These are phyloP conservation scores for Diaporthe citriasiana DNA, from an alignment of 2,329 filamentous ascomycete genomes.

Conservation along the genomic window DNA sequence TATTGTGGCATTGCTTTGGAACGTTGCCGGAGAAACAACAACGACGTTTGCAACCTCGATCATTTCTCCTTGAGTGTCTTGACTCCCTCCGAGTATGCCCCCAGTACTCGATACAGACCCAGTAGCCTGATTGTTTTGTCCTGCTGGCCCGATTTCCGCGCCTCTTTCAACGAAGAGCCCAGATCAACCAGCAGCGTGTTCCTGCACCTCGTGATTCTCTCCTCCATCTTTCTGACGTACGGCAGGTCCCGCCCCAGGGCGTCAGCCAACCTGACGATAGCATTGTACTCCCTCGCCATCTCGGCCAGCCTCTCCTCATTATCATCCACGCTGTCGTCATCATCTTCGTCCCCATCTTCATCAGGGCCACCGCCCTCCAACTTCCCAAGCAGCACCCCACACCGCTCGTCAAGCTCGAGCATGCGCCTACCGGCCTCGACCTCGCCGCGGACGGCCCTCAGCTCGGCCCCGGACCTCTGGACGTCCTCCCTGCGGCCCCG, in stretches of 20 bases:
- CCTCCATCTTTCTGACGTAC: constrained; percentile 66
- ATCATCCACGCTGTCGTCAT: constrained; percentile 51
- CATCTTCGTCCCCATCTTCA: constrained; percentile 50
- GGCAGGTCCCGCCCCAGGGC: constrained; percentile 62
- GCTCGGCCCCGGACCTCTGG: constrained; percentile 72
- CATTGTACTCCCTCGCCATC: constrained; percentile 62
- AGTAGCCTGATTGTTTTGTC: constrained; percentile 65
- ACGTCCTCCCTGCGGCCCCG: constrained; percentile 75
- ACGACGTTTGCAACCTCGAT: background rate
- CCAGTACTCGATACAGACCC: constrained; percentile 65
- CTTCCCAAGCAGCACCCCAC: constrained; percentile 74
- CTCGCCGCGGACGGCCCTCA: constrained; percentile 72
- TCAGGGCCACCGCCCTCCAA: constrained; percentile 54
- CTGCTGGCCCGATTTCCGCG: constrained; percentile 57
- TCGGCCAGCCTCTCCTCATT: constrained; percentile 53
- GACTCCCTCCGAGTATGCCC: constrained; percentile 67
- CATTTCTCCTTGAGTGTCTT: constrained; percentile 61
- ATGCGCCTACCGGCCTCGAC: constrained; percentile 74
- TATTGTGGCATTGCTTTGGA: background rate
- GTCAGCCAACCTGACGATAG: constrained; percentile 58
- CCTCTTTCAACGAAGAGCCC: constrained; percentile 62
- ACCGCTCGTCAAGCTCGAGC: constrained; percentile 75
- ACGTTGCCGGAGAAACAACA: background rate
- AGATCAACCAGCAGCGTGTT: constrained; percentile 71
- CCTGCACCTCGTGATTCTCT: constrained; percentile 66